Percentiles rank a stretch among this genome's conserved stretches.
Conservation (phyloP, 2,329 filamentous ascomycete genomes). For the Colletotrichum sp. region DNA sequence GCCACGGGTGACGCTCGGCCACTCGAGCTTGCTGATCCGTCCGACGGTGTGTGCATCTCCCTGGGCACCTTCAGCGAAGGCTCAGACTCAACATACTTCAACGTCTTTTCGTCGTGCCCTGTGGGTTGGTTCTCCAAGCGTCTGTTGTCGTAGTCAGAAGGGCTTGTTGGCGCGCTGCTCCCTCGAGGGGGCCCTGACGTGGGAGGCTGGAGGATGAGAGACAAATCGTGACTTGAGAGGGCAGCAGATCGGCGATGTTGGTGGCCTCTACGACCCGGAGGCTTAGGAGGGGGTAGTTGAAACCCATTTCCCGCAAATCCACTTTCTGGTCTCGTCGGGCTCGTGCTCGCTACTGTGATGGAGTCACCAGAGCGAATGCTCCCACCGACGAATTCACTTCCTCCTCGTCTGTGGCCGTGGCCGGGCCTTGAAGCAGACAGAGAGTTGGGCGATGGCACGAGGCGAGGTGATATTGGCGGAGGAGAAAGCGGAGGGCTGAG, state of each 20-base stretch:
- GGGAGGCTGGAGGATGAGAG: conserved; percentile 67
- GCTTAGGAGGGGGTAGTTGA: conserved; percentile 48
- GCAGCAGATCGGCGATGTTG: conserved; percentile 82
- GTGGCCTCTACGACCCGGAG: conserved; percentile 69
- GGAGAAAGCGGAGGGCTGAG: conserved; percentile 63
- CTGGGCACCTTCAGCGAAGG: conserved; percentile 18
- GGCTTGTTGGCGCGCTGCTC: conserved; percentile 70
- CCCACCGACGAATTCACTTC: conserved; percentile 86
- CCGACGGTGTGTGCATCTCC: conserved; percentile 1
- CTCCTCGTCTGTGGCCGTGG: conserved; percentile 80
- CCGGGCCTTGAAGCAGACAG: conserved; percentile 53
- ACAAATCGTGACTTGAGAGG: conserved; percentile 84
- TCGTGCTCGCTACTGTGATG: conserved; percentile 69
- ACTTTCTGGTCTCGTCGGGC: conserved; percentile 68
- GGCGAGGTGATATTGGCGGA: conserved; percentile 43
- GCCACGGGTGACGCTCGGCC: conserved; percentile 30
- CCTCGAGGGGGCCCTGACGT: conserved; percentile 57
- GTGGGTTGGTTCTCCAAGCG: background rate
- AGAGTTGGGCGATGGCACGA: conserved; percentile 53
- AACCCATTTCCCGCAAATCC: conserved; percentile 63
- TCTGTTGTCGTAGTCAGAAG: conserved; percentile 49
- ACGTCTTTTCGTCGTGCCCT: conserved; percentile 7
- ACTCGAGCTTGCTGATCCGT: conserved; percentile 21
- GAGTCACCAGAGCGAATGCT: conserved; percentile 64
- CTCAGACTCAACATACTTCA: conserved; percentile 21